A percentile compares a stretch with the other conserved stretches of the same genome.
Evolutionary conservation across 768 basidiomycete genomes (phyloP).

Genomic region (Pholiota molesta): DNA sequence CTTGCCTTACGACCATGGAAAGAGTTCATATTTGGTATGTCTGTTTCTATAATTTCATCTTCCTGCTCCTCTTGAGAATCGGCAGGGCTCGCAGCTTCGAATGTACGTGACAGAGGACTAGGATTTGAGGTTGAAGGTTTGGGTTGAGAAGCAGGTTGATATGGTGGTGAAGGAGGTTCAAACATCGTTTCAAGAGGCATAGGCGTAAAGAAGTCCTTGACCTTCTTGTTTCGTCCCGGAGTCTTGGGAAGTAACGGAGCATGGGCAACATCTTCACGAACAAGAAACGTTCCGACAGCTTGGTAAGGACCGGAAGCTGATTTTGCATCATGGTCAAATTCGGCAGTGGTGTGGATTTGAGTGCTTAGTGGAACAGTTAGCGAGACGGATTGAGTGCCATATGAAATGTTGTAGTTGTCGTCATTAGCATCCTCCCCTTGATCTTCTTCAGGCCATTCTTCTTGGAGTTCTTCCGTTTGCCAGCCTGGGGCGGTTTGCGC

Average conservation of each 20-base stretch:
- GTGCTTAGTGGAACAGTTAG: constrained; percentile 60
- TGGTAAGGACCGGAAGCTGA: constrained; percentile 31
- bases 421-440: constrained; percentile 42
- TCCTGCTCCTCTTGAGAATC: constrained; percentile 14
- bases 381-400: constrained; percentile 60
- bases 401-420: constrained; percentile 40
- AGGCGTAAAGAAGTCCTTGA: constrained; percentile 89
- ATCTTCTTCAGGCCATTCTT: constrained; percentile 91
- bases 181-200: constrained; percentile 90
- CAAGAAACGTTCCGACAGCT: constrained; percentile 70
- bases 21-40: constrained; percentile 51
- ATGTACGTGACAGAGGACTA: constrained; percentile 13
- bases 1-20: constrained; percentile 49
- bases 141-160: constrained; percentile 20
- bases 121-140: constrained; percentile 16
- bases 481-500: constrained; percentile 56
- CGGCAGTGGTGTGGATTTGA: constrained; percentile 50
- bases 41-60: constrained; percentile 53
- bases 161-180: constrained; percentile 86
- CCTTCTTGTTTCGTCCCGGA: constrained; percentile 61
- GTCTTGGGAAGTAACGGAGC: constrained; percentile 65
- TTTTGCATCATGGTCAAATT: constrained; percentile 31
- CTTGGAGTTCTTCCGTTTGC: constrained; percentile 89
- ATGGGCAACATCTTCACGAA: constrained; percentile 67
- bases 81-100: neutral